A percentile compares a stretch with the other conserved stretches of the same genome.
These are phyloP conservation scores for Schizochytrium sp. DNA, from an alignment of 108 stramenopile species.

Conservation along the genomic window DNA sequence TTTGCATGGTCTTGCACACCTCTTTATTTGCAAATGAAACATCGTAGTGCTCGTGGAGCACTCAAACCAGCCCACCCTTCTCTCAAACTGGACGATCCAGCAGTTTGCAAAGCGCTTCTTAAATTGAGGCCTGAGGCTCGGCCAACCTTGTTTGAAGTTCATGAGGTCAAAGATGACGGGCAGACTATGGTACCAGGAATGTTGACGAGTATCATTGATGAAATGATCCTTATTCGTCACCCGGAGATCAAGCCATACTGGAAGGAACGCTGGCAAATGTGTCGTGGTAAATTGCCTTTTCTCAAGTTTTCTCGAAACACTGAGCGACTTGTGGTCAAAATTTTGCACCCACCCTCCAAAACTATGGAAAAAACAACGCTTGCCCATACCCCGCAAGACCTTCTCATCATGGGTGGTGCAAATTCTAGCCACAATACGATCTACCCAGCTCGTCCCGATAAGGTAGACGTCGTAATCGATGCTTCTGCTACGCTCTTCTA, in stretches of 20 bases:
- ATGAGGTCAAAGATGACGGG: conserved; percentile 28
- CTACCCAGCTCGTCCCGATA: conserved; percentile 9
- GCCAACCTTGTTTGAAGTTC: conserved; percentile 18
- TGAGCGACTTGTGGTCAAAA: not conserved
- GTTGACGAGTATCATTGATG: conserved; percentile 13
- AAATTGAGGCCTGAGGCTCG: not conserved
- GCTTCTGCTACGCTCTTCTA: conserved; percentile 25
- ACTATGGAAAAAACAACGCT: conserved; percentile 5
- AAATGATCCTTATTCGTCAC: conserved; percentile 28
- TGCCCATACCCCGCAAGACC: conserved; percentile 10
- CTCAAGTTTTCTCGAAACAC: conserved; percentile 33
- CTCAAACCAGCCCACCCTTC: conserved; percentile 8
- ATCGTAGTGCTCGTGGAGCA: not conserved
- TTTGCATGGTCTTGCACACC: conserved; percentile 55
- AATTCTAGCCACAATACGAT: not conserved
- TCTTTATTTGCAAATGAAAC: conserved; percentile 5
- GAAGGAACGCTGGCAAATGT: conserved; percentile 14
- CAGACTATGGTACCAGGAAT: conserved; percentile 28
- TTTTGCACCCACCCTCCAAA: not conserved
- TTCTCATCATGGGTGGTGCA: conserved; percentile 48
- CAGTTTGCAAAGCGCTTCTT: not conserved
- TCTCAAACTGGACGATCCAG: not conserved
- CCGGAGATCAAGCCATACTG: conserved; percentile 8
- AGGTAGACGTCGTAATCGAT: conserved; percentile 50
- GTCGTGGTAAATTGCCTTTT: conserved; percentile 9